Evolutionary conservation across 345 rosid genomes (phyloP), one percentile per base, ranked within the genome.

Genomic region (Psidium friedrichsthalianum): DNA sequence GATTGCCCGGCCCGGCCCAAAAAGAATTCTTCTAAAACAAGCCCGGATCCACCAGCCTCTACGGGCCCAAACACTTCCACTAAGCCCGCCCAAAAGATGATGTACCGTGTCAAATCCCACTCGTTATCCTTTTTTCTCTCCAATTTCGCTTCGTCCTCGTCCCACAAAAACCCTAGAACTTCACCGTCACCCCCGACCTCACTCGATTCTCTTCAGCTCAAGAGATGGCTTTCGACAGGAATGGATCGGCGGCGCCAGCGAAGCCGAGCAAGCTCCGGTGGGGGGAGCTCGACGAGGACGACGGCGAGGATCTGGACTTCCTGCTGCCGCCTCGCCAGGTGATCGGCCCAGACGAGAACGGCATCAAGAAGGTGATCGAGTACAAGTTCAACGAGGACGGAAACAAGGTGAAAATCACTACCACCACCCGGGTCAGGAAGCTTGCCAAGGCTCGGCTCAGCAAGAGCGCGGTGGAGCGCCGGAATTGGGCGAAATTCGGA

Each of bases 231-330:
- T 36, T 57, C 42, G 78, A 69, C 56, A 76, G 56, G 56, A 86
- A 83, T 83, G 87, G 87, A 76, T 76, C 82, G 78, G 78, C 44
- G 76, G 86, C 86, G 52, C 21, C 83, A 42, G 78, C 32, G 49
- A 54, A 78, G 83, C 87, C 86, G 20, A 27, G 81, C 44, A 91
- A 91, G 91, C 52, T 94, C 82, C 92, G 92, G 51, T 95, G 99
- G 99, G 95, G 93, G 0, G 98, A 96, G 82, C 88, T 95, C 74
- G 95, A 90, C 10, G 94, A 93, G 84, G 96, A 95, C 69, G 95
- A 93, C 18, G 95, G 90, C 18, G 98, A 92, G 89, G 93, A 93
- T 84, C 86, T 94, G 27, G 95, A 92, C 85, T 94, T 92, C 84
- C 90, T 95, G 11, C 89, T 96, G 59, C 99, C 97, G 58, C 98